Conservation (phyloP, 257 asterid species). For the Mitragyna speciosa region DNA sequence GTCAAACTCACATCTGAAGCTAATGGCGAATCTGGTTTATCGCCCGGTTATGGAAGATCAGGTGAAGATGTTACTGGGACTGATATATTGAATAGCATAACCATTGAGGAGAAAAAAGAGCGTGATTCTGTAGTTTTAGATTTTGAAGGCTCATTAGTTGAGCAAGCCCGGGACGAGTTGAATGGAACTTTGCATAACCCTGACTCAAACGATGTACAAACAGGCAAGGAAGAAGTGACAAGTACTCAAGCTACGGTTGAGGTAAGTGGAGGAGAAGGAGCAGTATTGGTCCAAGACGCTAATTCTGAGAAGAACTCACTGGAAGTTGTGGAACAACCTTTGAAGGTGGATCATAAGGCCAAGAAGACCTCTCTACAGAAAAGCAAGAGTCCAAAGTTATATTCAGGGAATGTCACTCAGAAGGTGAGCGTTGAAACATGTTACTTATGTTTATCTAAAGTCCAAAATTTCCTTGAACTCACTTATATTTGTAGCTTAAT, state of each 20-base stretch:
- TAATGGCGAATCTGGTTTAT: conserved; percentile 6
- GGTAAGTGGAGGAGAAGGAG: conserved; percentile 31
- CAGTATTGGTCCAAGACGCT: conserved; percentile 18
- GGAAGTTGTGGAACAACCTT: conserved; percentile 30
- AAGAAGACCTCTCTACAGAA: conserved; percentile 31
- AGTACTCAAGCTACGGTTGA: conserved; percentile 26
- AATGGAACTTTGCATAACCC: conserved; percentile 18
- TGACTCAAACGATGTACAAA: conserved; percentile 29
- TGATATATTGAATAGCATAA: conserved; percentile 2
- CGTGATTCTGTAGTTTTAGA: conserved; percentile 29
- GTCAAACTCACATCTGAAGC: conserved; percentile 21
- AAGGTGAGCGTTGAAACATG: conserved; percentile 48
- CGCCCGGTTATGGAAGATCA: conserved; percentile 25
- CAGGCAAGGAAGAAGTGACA: conserved; percentile 29
- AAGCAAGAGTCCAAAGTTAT: conserved; percentile 37
- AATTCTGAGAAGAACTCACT: conserved; percentile 20
- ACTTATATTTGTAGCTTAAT: conserved; percentile 5
- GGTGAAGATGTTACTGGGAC: conserved; percentile 27
- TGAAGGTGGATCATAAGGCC: conserved; percentile 28
- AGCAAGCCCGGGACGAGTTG: conserved; percentile 35
- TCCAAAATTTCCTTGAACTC: background rate
- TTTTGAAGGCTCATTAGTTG: conserved; percentile 23
- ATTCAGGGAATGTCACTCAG: conserved; percentile 35
- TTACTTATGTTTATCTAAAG: background rate
- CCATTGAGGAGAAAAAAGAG: conserved; percentile 10